These are phyloP conservation scores for Chalara sp. DNA, from an alignment of 2,329 filamentous ascomycete species.

Conservation along the genomic window DNA sequence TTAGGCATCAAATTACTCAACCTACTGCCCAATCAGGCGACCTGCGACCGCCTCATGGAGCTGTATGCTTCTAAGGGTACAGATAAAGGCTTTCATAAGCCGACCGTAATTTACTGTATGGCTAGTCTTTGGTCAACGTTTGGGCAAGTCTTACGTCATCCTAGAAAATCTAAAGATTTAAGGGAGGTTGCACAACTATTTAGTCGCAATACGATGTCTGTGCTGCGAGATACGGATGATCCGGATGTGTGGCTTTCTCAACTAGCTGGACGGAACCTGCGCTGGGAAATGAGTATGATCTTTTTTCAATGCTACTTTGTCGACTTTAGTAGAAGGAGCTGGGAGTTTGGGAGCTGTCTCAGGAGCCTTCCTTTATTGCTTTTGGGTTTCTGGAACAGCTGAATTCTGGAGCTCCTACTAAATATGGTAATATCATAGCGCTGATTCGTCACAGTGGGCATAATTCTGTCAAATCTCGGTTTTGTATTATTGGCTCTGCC, in stretches of 20 bases:
- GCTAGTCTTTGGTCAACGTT: conserved; percentile 20
- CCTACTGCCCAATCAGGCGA: conserved; percentile 19
- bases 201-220: not conserved
- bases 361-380: too few relatives aligned
- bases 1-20: conserved; percentile 21
- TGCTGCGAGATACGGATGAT: not conserved
- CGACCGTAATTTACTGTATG: conserved; percentile 9
- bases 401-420: too few relatives aligned
- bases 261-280: conserved; percentile 21
- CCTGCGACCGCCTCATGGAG: conserved; percentile 20
- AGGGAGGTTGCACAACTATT: conserved; percentile 8
- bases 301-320: conserved; percentile 16
- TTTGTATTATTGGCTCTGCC: conserved; percentile 9
- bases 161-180: conserved; percentile 14
- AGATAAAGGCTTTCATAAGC: conserved; percentile 13
- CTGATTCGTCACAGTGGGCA: not conserved
- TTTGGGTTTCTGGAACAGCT: too few relatives aligned
- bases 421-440: too few relatives aligned
- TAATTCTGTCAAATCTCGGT: not conserved
- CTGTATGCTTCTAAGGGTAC: conserved; percentile 15
- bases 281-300: conserved; percentile 26
- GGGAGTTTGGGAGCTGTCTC: too few relatives aligned
- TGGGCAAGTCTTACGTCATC: conserved; percentile 15
- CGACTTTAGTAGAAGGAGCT: too few relatives aligned
- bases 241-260: conserved; percentile 17